phyloP scores from a whole-genome alignment of 208 protist genomes.

The Wallacemonas sp. region DNA sequence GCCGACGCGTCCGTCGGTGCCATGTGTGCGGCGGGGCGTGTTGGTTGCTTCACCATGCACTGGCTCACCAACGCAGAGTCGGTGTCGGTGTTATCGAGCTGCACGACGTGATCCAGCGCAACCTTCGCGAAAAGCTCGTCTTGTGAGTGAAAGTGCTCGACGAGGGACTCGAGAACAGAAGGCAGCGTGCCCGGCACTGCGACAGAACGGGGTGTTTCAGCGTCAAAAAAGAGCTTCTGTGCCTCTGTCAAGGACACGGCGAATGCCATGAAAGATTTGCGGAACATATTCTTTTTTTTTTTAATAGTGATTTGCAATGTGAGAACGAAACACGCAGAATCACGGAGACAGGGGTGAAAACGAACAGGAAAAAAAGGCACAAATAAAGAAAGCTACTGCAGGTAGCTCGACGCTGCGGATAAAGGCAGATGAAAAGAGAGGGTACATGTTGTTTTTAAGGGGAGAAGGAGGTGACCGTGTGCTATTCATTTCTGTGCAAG shows the following conservation, averaged over 20 bases:
- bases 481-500: no score
- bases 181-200: constrained; percentile 20
- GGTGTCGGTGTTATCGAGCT: constrained; percentile 59
- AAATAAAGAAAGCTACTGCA: no score
- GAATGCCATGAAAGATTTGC: constrained; percentile 20
- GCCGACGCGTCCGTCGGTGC: not conserved
- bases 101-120: constrained; percentile 46
- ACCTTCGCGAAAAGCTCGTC: constrained; percentile 35
- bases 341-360: not conserved
- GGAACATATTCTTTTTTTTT: constrained; percentile 30
- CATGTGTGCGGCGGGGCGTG: not conserved
- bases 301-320: no score
- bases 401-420: no score
- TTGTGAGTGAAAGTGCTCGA: constrained; percentile 29
- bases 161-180: constrained; percentile 28
- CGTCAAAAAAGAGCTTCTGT: constrained; percentile 38
- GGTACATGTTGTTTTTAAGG: no score
- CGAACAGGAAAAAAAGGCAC: not conserved
- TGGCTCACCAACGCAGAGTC: constrained; percentile 50
- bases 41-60: constrained; percentile 6
- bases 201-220: constrained; percentile 2
- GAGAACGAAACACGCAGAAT: not conserved
- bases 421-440: no score
- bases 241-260: constrained; percentile 44
- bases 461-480: no score